Evolutionary conservation across 2,329 filamentous ascomycete species (phyloP).

Genomic region (Lasiodiplodia hormozganensis): DNA sequence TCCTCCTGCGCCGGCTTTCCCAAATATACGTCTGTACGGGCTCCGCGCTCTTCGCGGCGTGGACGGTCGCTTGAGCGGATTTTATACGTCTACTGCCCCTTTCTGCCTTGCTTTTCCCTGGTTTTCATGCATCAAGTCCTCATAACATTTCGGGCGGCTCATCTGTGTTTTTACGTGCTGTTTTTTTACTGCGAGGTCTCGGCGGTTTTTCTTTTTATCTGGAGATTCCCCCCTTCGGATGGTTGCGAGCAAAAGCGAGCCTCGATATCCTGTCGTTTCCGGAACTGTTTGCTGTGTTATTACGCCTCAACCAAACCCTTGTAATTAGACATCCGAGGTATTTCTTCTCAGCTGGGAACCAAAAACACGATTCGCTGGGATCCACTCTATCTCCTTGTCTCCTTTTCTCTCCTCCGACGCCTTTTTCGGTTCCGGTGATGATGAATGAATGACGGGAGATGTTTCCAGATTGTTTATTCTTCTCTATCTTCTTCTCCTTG

Average conservation of each 20-base stretch:
- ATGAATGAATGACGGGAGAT: constrained; percentile 25
- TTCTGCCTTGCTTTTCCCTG: neutral
- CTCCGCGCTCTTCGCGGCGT: neutral
- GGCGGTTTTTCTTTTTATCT: constrained; percentile 28
- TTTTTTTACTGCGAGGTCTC: constrained; percentile 28
- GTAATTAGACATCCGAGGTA: constrained; percentile 30
- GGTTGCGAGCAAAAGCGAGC: constrained; percentile 29
- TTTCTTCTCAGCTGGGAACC: constrained; percentile 28
- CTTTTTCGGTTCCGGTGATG: constrained; percentile 22
- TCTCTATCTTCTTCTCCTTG: constrained; percentile 16
- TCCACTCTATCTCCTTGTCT: constrained; percentile 6
- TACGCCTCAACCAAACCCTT: constrained; percentile 27
- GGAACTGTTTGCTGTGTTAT: constrained; percentile 26
- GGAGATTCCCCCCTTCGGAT: constrained; percentile 29
- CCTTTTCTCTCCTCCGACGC: constrained; percentile 17
- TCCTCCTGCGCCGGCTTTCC: constrained; percentile 16
- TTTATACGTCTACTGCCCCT: constrained; percentile 19
- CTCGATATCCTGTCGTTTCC: constrained; percentile 30
- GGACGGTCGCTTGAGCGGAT: constrained; percentile 19
- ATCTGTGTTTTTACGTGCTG: constrained; percentile 8
- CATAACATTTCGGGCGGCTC: constrained; percentile 25
- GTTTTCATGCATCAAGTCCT: constrained; percentile 26
- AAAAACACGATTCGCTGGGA: constrained; percentile 29
- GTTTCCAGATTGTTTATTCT: constrained; percentile 23
- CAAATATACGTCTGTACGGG: constrained; percentile 1